A percentile compares a stretch with the other conserved stretches of the same genome.
Conservation (phyloP, 1,284 basidiomycete species). For the Irpex lacteus region DNA sequence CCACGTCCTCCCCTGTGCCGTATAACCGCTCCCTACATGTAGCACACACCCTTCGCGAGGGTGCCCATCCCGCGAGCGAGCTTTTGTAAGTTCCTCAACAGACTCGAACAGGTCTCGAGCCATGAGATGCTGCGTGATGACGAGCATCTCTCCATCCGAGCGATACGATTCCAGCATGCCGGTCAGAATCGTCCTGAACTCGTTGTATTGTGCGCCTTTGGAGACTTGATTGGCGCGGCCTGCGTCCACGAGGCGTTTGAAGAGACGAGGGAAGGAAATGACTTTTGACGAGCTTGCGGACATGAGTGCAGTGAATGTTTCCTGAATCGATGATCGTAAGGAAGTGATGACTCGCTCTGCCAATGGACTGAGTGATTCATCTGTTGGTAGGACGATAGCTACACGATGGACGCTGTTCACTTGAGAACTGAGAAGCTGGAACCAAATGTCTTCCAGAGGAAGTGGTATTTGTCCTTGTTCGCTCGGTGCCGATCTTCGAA, state of each 20-base stretch:
- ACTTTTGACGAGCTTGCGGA: slow-evolving; percentile 80
- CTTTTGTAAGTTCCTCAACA: slow-evolving; percentile 46
- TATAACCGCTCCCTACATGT: slow-evolving; percentile 23
- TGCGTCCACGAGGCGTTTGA: slow-evolving; percentile 85
- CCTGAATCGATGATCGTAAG: slow-evolving; percentile 77
- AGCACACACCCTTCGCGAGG: slow-evolving; percentile 22
- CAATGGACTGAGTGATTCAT: slow-evolving; percentile 19
- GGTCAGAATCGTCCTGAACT: slow-evolving; percentile 87
- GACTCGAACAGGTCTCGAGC: slow-evolving; percentile 81
- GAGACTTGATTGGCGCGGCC: slow-evolving; percentile 43
- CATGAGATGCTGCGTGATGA: slow-evolving; percentile 82
- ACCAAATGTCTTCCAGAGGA: slow-evolving; percentile 88
- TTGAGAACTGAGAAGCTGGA: slow-evolving; percentile 78
- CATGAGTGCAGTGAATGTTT: slow-evolving; percentile 83
- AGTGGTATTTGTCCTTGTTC: slow-evolving; percentile 34
- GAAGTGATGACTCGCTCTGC: slow-evolving; percentile 42
- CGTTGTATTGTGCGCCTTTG: slow-evolving; percentile 76
- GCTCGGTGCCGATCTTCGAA: slow-evolving; percentile 49
- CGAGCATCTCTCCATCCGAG: slow-evolving; percentile 88
- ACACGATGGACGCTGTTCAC: slow-evolving; percentile 77
- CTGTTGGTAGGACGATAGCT: slow-evolving; percentile 16
- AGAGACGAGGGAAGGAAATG: slow-evolving; percentile 88
- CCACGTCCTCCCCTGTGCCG: slow-evolving; percentile 9
- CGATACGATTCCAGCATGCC: slow-evolving; percentile 95
- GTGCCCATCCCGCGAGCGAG: slow-evolving; percentile 27